Conservation (phyloP, 2,329 filamentous ascomycete genomes). For the Boeremia exigua region DNA sequence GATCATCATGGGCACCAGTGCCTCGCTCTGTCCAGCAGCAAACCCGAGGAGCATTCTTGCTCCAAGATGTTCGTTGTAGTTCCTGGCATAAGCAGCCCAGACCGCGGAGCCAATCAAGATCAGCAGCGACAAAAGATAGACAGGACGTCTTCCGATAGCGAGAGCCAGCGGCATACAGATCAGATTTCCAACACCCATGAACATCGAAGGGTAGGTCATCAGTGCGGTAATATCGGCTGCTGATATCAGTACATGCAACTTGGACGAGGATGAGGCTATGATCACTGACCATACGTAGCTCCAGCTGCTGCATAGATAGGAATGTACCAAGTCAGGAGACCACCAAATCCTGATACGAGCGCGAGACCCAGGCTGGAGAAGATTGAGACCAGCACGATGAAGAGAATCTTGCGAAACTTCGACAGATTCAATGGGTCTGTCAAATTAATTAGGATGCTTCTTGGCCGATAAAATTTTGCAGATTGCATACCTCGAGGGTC, state of each 20-base stretch:
- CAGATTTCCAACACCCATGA: slow-evolving; percentile 33
- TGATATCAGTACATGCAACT: not conserved
- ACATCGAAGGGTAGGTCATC: slow-evolving; percentile 37
- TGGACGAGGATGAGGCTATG: too few species aligned
- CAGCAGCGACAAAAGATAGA: slow-evolving; percentile 24
- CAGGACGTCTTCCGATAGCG: slow-evolving; percentile 29
- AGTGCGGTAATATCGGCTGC: slow-evolving; percentile 48
- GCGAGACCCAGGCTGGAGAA: slow-evolving; percentile 50
- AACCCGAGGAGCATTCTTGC: slow-evolving; percentile 50
- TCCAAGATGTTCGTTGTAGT: slow-evolving; percentile 44
- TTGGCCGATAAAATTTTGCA: not conserved
- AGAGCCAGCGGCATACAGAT: slow-evolving; percentile 29
- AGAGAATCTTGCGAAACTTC: slow-evolving; percentile 36
- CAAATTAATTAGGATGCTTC: slow-evolving; percentile 12
- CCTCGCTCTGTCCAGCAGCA: slow-evolving; percentile 53
- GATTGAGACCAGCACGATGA: slow-evolving; percentile 34
- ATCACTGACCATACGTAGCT: slow-evolving; percentile 33
- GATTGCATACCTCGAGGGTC: slow-evolving; percentile 33
- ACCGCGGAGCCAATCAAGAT: slow-evolving; percentile 18
- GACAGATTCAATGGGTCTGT: slow-evolving; percentile 41
- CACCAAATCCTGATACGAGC: slow-evolving; percentile 52
- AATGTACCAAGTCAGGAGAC: slow-evolving; percentile 52
- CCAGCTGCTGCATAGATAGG: slow-evolving; percentile 47
- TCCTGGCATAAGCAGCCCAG: slow-evolving; percentile 18
- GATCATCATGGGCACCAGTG: slow-evolving; percentile 52